A percentile compares a stretch with the other conserved stretches of the same genome.
Conservation (phyloP, 1,284 basidiomycete species). For the Trichosporon ovoides region DNA sequence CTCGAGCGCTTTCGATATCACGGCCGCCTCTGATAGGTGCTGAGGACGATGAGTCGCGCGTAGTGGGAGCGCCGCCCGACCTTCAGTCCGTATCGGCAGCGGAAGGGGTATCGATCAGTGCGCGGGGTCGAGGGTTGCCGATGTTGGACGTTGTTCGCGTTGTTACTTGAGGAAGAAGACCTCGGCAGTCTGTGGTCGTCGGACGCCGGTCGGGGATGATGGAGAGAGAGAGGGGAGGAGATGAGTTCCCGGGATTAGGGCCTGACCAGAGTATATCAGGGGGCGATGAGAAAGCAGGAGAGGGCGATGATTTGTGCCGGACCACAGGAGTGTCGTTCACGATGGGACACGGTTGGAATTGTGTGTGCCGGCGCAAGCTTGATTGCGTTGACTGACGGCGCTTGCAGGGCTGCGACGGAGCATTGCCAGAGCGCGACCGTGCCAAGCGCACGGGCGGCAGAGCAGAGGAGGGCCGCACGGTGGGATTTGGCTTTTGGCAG, state of each 20-base stretch:
- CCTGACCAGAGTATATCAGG: background rate
- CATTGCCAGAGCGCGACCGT: too few relatives aligned
- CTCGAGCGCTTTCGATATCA: background rate
- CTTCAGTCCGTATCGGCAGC: background rate
- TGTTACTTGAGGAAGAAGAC: background rate
- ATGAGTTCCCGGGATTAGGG: background rate
- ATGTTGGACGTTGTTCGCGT: background rate
- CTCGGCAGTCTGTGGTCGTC: background rate
- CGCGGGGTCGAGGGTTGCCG: background rate
- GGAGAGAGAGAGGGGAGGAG: background rate
- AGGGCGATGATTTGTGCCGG: too few relatives aligned
- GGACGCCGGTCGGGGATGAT: background rate
- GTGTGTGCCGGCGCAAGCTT: too few relatives aligned
- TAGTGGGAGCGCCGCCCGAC: background rate
- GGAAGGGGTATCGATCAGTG: background rate
- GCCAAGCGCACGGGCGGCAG: background rate
- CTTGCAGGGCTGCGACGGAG: too few relatives aligned
- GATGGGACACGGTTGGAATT: too few relatives aligned
- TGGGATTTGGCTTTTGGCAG: background rate
- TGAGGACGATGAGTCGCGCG: background rate
- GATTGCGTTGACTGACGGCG: too few relatives aligned
- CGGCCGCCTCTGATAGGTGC: background rate
- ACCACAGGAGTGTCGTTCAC: too few relatives aligned
- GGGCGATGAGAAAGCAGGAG: too few relatives aligned
- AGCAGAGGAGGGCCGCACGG: background rate